Evolutionary conservation across 2,329 filamentous ascomycete genomes (phyloP).

Genomic region (Fusarium abutilonis): DNA sequence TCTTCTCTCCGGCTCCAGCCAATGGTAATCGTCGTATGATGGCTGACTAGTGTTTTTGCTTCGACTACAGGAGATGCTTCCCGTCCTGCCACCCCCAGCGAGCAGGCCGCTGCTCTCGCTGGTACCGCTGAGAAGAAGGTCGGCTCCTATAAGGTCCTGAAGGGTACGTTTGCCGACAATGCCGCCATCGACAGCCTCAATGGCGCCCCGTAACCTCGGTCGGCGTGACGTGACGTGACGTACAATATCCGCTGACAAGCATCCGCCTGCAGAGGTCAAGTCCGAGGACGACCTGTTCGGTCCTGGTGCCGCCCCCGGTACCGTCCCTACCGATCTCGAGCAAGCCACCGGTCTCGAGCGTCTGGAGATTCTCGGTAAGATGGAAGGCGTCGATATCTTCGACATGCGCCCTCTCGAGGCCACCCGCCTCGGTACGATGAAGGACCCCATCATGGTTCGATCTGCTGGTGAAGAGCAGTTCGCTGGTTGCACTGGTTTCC

Average conservation of each 20-base stretch:
- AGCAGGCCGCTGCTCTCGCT: slow-evolving; percentile 52
- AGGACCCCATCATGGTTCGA: slow-evolving; percentile 89
- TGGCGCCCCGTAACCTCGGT: slow-evolving; percentile 40
- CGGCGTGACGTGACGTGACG: slow-evolving; percentile 29
- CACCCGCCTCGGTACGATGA: slow-evolving; percentile 88
- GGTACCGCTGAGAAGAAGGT: slow-evolving; percentile 57
- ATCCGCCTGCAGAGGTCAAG: slow-evolving; percentile 75
- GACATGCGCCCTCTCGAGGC: slow-evolving; percentile 97
- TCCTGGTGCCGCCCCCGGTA: slow-evolving; percentile 82
- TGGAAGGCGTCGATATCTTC: slow-evolving; percentile 97
- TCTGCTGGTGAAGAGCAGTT: slow-evolving; percentile 97
- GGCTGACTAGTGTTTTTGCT: slow-evolving; percentile 41
- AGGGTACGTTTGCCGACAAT: slow-evolving; percentile 55
- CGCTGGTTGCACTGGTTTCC: slow-evolving; percentile 92
- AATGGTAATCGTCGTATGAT: slow-evolving; percentile 49
- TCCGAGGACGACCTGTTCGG: slow-evolving; percentile 82
- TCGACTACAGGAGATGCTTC: slow-evolving; percentile 50
- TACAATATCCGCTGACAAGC: slow-evolving; percentile 37
- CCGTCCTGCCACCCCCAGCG: slow-evolving; percentile 50
- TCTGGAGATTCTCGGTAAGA: slow-evolving; percentile 98
- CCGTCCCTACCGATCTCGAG: slow-evolving; percentile 92
- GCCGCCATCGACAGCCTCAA: slow-evolving; percentile 25
- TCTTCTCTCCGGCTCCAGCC: slow-evolving; percentile 33
- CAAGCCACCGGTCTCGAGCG: slow-evolving; percentile 98
- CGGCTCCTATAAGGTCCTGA: slow-evolving; percentile 57